Evolutionary conservation across 352 stramenopile species (phyloP), one percentile per base, ranked within the genome.

Genomic region (Phytophthora sansomeana): DNA sequence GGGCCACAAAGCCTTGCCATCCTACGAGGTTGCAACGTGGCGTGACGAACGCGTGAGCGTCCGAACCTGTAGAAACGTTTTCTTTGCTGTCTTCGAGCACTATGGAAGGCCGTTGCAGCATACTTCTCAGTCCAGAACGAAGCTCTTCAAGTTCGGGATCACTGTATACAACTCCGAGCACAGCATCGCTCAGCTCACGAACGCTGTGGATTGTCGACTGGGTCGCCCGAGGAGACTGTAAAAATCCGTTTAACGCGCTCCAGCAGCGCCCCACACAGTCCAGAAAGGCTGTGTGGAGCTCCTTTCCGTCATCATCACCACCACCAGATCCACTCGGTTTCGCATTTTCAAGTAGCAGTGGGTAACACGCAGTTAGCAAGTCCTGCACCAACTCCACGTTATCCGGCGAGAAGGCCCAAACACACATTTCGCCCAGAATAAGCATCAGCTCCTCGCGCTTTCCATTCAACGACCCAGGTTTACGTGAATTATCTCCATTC

Each of bases 401-500:
- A 26, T 72, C 62, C 5, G 47, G 46, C 7, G 65, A 64, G 1
- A 81, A 65, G 33, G 63, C 43, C 69, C 69, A 81, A 33, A 81
- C 60, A 17, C 52, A 60, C 16, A 81, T 57, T 46, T 76, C 74
- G 8, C 46, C 36, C 58, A 81, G 50, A 19, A 74, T n/a, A 7
- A 74, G 41, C 50, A 76, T 52, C 43, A 81, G 51, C n/a, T 76
- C 62, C 7, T 75, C 64, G 9, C 60, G 29, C 39, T 56, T 46
- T 7, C 8, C 35, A n/a, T 55, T 11, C 16, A 42, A 10, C 10
- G 10, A 51, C 13, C 10, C 33, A 4, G n/a, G 48, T 38, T 49
- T 47, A 24, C 17, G 38, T 10, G 38, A 6, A 11, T 46, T 46
- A 1, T 21, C 7, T 6, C 6, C 17, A 24, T 7, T 6, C 6